A percentile compares a stretch with the other conserved stretches of the same genome.
These are phyloP conservation scores for Lactarius quietus DNA, from an alignment of 768 basidiomycete genomes.

Conservation along the genomic window DNA sequence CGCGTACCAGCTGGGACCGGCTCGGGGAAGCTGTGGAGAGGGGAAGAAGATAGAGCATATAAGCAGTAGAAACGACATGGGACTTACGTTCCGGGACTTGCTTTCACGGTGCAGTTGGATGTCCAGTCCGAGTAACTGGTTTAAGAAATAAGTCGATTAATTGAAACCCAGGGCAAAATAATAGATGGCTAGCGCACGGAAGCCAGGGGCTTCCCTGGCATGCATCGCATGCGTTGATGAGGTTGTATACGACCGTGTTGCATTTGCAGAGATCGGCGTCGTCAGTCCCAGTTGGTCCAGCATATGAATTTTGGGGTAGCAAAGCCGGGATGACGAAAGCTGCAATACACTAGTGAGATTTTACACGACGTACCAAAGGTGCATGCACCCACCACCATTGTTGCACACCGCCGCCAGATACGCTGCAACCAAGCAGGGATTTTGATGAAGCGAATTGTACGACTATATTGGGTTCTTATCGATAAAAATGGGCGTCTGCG, in stretches of 20 bases:
- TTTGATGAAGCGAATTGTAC: constrained; percentile 16
- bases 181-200: constrained; percentile 11
- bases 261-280: constrained; percentile 25
- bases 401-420: constrained; percentile 5
- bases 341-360: neutral
- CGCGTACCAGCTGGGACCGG: constrained; percentile 39
- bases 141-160: neutral
- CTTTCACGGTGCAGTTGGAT: constrained; percentile 6
- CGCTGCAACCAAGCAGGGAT: constrained; percentile 13
- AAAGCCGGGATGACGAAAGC: constrained; percentile 6
- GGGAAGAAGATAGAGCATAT: neutral
- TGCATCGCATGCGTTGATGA: constrained; percentile 30
- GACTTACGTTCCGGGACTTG: constrained; percentile 12
- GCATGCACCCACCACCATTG: constrained; percentile 14
- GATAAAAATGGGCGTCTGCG: neutral
- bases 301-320: constrained; percentile 11
- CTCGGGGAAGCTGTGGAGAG: constrained; percentile 8
- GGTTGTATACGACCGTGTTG: constrained; percentile 30
- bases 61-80: neutral
- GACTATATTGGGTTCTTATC: constrained; percentile 4
- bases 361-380: neutral
- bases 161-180: neutral
- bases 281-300: constrained; percentile 15
- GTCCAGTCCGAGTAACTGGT: constrained; percentile 21
- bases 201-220: constrained; percentile 26